Evolutionary conservation across 2,329 filamentous ascomycete genomes (phyloP).

Genomic region (Xylariaceae sp.): DNA sequence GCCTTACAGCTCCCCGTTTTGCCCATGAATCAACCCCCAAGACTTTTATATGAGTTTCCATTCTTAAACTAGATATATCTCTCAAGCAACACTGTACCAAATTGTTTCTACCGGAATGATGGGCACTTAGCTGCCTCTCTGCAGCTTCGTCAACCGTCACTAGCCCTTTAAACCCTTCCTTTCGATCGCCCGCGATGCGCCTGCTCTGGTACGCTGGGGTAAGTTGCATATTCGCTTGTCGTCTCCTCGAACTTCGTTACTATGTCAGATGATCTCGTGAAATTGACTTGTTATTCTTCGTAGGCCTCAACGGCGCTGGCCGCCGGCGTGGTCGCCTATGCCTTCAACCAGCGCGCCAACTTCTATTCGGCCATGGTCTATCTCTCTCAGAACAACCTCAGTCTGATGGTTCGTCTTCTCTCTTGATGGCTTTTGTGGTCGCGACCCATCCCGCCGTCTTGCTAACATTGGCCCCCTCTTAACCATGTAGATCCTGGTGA

Average conservation of each 20-base stretch:
- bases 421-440: background rate
- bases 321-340: constrained; percentile 76
- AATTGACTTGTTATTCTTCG: constrained; percentile 12
- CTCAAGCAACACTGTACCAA: background rate
- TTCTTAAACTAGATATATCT: background rate
- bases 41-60: background rate
- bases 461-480: constrained; percentile 9
- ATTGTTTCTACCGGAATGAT: constrained; percentile 28
- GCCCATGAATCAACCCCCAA: background rate
- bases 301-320: constrained; percentile 73
- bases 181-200: constrained; percentile 44
- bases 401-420: constrained; percentile 65
- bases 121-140: constrained; percentile 32
- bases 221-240: constrained; percentile 31
- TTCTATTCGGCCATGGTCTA: constrained; percentile 99
- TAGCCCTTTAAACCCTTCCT: constrained; percentile 8
- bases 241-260: background rate
- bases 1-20: background rate
- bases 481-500: constrained; percentile 69
- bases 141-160: constrained; percentile 16
- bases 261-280: background rate
- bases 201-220: constrained; percentile 57
- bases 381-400: constrained; percentile 92
- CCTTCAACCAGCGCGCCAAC: constrained; percentile 91
- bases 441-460: background rate